Evolutionary conservation across 768 basidiomycete species (phyloP).

Genomic region (Chalciporus chontae): DNA sequence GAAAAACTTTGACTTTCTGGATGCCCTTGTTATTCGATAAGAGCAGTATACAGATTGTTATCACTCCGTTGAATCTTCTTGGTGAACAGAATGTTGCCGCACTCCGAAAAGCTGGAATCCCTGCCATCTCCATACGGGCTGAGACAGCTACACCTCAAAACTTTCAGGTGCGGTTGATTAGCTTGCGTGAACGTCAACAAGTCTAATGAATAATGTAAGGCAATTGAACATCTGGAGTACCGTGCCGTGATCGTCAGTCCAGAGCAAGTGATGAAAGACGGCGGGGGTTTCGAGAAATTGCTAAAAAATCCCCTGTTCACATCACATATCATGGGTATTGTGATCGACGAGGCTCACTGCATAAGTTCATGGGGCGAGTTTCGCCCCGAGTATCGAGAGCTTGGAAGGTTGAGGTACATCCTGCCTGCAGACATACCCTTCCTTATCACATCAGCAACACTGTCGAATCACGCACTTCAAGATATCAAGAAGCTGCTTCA

Average conservation of each 20-base stretch:
- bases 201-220: conserved; percentile 1
- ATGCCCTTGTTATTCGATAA: conserved; percentile 25
- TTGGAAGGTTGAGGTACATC: too few species aligned
- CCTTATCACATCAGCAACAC: too few species aligned
- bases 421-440: too few species aligned
- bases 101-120: conserved; percentile 8
- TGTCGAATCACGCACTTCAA: too few species aligned
- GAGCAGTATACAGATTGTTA: conserved; percentile 22
- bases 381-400: too few species aligned
- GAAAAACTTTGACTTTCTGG: conserved; percentile 26
- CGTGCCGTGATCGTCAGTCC: too few species aligned
- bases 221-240: too few species aligned
- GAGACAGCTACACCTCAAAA: conserved; percentile 14
- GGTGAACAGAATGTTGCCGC: conserved; percentile 16
- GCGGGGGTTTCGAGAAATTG: conserved; percentile 9
- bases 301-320: neutral
- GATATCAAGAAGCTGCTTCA: too few species aligned
- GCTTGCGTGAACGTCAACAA: neutral
- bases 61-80: conserved; percentile 25
- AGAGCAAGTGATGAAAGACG: conserved; percentile 3
- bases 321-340: too few species aligned
- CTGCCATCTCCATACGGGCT: conserved; percentile 12
- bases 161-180: conserved; percentile 3
- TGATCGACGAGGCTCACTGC: too few species aligned
- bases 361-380: too few species aligned